Evolutionary conservation across 2,329 filamentous ascomycete species (phyloP).

Genomic region (Chrysoporthe cubensis): DNA sequence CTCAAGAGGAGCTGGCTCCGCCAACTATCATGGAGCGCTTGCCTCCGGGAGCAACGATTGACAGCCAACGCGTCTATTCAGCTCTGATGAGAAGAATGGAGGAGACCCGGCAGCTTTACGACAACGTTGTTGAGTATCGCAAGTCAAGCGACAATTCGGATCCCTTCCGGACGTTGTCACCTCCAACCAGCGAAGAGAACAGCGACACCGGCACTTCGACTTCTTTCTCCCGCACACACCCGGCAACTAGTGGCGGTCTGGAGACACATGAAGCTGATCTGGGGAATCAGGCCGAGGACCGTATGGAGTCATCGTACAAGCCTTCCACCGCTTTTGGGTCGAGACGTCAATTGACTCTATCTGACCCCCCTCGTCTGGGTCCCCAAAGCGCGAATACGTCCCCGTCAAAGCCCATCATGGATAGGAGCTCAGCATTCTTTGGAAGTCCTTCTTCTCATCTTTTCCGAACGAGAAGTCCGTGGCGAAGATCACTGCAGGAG

Average conservation of each 20-base stretch:
- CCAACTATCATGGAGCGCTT: conserved; percentile 9
- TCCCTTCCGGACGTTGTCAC: conserved; percentile 27
- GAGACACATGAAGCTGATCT: not conserved
- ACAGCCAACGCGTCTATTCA: conserved; percentile 65
- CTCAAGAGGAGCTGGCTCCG: conserved; percentile 27
- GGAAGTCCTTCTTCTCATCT: conserved; percentile 55
- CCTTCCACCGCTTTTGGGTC: not conserved
- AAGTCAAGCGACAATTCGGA: conserved; percentile 30
- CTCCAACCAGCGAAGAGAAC: conserved; percentile 20
- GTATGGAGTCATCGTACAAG: not conserved
- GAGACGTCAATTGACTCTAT: conserved; percentile 3
- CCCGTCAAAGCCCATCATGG: conserved; percentile 14
- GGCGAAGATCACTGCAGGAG: conserved; percentile 54
- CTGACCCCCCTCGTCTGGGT: conserved; percentile 14
- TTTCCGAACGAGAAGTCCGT: conserved; percentile 60
- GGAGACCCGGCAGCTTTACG: conserved; percentile 41
- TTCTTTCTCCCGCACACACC: not conserved
- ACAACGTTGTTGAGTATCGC: conserved; percentile 30
- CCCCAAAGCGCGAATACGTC: conserved; percentile 2
- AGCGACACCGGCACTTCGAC: conserved; percentile 4
- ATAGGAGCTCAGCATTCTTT: conserved; percentile 55
- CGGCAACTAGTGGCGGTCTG: not conserved
- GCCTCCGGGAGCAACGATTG: conserved; percentile 42
- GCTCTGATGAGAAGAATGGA: conserved; percentile 63
- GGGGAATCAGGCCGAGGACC: not conserved